Base-by-base conservation (phyloP, 768 basidiomycete species). In the Suillus occidentalis region DNA sequence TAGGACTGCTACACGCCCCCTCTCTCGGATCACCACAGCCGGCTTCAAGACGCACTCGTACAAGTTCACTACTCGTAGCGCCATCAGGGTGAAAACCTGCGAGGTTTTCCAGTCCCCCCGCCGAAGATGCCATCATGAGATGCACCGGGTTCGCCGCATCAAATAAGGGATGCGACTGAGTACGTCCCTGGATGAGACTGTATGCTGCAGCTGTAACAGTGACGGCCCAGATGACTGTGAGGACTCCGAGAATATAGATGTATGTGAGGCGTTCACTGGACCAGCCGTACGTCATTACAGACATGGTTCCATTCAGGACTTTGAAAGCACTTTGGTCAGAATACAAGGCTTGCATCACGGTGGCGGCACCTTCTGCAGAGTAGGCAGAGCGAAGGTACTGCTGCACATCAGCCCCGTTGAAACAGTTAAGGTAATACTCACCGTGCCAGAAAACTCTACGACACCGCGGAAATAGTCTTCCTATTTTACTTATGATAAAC, bases 351-450 rank as follows among this genome's bases (percentile, higher is more conserved):
- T 6, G 20, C 22, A 39, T 42, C 14, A 40, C 34, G 25, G 36
- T 57, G 52, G 43, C 43, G 7, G 50, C 37, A 16, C 53, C 62
- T 39, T 57, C 25, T 12, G 62, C 62, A n/a, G 53, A 57, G 22
- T 55, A 63, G 16, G 52, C 62, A 28, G 62, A 63, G 16, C 62
- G 62, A 55, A 63, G 62, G 40, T 56, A 63, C 62, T 63, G n/a
- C 62, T 31, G 25, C 3, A 25, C 43, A 18, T 49, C 2, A 49
- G 13, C 49, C 22, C 22, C 18, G 3, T 43, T 20, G 18, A 43
- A 20, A 7, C 6, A 22, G 13, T 12, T 14, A 7, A 49, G 22
- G 22, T 49, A 14, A 49, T 5, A 28, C 52, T 63, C 20, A 63
- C 62, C 20, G 62, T 63, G 7, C 53, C 62, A 63, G 62, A 55